Conservation (phyloP, 2,329 filamentous ascomycete species). For the Drechslerella stenobrocha region DNA sequence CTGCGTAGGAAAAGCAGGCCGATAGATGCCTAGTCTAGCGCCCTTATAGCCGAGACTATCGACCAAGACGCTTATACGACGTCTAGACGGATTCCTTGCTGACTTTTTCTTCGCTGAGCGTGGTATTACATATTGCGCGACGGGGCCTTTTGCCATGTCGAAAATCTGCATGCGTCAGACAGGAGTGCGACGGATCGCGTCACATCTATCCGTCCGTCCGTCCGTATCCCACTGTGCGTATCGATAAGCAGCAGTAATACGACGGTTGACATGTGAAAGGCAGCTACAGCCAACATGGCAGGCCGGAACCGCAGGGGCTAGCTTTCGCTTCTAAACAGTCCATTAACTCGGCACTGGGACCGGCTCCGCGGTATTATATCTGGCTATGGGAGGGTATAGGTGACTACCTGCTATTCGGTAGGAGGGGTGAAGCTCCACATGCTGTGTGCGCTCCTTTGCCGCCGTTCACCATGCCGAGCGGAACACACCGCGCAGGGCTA, state of each 20-base stretch:
- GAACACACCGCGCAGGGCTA: background rate
- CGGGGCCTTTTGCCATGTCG: background rate
- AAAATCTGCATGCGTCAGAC: background rate
- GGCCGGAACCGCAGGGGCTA: background rate
- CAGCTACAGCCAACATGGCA: background rate
- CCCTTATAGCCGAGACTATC: background rate
- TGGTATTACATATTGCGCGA: conserved; percentile 3
- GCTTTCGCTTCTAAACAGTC: background rate
- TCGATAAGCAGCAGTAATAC: no score
- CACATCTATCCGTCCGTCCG: no score
- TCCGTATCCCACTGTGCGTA: background rate
- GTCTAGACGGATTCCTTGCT: background rate
- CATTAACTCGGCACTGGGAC: background rate
- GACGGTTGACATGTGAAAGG: conserved; percentile 3
- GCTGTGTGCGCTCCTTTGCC: background rate
- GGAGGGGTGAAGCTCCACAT: conserved; percentile 2
- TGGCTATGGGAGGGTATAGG: background rate
- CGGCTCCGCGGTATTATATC: background rate
- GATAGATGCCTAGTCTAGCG: background rate
- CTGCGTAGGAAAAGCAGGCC: background rate
- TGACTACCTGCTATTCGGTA: no score
- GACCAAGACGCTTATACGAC: background rate
- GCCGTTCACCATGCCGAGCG: background rate
- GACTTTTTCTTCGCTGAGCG: background rate
- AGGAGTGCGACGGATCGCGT: background rate